These are phyloP conservation scores for Phialophora chinensis DNA, from an alignment of 2,329 filamentous ascomycete genomes.

Conservation along the genomic window DNA sequence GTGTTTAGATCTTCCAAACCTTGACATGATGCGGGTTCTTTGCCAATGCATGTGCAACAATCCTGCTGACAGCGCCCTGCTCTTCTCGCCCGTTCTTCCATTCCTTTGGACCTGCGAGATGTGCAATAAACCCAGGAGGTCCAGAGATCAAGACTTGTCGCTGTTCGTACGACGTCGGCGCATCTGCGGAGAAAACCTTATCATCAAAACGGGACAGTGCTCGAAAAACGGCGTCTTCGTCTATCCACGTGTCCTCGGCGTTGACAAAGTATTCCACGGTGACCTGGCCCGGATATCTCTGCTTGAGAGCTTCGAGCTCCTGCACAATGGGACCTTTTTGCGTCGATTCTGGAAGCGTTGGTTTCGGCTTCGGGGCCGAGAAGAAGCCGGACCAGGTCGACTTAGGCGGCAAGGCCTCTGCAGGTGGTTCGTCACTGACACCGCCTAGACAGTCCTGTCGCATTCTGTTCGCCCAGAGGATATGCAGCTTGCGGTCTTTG, in stretches of 20 bases:
- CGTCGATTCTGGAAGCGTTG: constrained; percentile 27
- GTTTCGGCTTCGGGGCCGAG: constrained; percentile 20
- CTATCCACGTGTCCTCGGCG: constrained; percentile 73
- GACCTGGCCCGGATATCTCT: constrained; percentile 61
- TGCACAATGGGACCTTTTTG: constrained; percentile 56
- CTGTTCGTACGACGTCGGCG: constrained; percentile 48
- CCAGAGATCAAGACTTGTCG: constrained; percentile 85
- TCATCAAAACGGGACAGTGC: constrained; percentile 32
- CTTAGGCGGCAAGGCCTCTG: constrained; percentile 37
- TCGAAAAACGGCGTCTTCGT: constrained; percentile 56
- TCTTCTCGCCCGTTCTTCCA: constrained; percentile 37
- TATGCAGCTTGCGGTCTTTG: constrained; percentile 61
- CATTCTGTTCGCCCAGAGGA: constrained; percentile 81
- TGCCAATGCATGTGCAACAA: constrained; percentile 33
- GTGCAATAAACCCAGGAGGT: constrained; percentile 84
- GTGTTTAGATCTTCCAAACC: constrained; percentile 37
- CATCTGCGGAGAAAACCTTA: constrained; percentile 35
- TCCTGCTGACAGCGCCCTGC: constrained; percentile 36
- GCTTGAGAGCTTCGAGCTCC: constrained; percentile 69
- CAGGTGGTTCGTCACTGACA: constrained; percentile 53
- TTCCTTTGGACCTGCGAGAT: constrained; percentile 77
- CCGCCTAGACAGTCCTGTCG: constrained; percentile 70
- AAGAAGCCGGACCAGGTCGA: constrained; percentile 32
- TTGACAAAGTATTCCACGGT: constrained; percentile 80
- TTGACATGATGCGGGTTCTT: constrained; percentile 33